Evolutionary conservation across 2,329 filamentous ascomycete genomes (phyloP).

Genomic region (Grosmannia penicillata): DNA sequence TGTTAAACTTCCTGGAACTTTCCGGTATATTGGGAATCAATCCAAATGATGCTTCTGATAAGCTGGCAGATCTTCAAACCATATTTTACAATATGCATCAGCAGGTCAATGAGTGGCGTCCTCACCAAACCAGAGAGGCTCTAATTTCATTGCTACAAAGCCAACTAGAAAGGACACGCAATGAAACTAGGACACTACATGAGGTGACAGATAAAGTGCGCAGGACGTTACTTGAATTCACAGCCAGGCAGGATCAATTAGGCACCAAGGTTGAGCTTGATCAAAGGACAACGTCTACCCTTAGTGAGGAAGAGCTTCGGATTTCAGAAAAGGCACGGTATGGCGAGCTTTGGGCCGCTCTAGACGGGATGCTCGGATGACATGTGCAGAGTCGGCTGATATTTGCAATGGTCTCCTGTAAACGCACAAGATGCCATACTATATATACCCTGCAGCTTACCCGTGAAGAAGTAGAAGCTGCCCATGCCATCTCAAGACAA

Average conservation of each 20-base stretch:
- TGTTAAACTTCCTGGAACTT: slow-evolving; percentile 82
- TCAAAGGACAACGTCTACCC: slow-evolving; percentile 6
- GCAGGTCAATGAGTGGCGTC: slow-evolving; percentile 84
- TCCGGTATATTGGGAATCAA: slow-evolving; percentile 55
- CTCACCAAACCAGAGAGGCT: slow-evolving; percentile 81
- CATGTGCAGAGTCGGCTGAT: no score
- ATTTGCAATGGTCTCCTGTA: no score
- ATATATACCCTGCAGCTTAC: no score
- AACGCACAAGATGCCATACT: no score
- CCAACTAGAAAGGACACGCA: slow-evolving; percentile 55
- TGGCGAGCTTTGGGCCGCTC: slow-evolving; percentile 24
- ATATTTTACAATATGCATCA: slow-evolving; percentile 87
- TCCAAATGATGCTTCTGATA: slow-evolving; percentile 48
- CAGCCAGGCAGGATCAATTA: slow-evolving; percentile 27
- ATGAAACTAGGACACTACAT: slow-evolving; percentile 57
- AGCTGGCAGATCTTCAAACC: slow-evolving; percentile 64
- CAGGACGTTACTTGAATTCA: slow-evolving; percentile 55
- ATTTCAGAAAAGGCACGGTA: slow-evolving; percentile 1
- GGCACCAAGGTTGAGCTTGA: slow-evolving; percentile 6
- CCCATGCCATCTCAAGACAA: no score
- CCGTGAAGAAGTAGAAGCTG: no score
- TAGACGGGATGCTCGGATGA: slow-evolving; percentile 26
- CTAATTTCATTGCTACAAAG: slow-evolving; percentile 80
- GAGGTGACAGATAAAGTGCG: slow-evolving; percentile 59
- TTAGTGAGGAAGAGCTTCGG: slow-evolving; percentile 1